Evolutionary conservation across 495 filamentous ascomycete genomes (phyloP).

Genomic region (Penicillium pulvis): DNA sequence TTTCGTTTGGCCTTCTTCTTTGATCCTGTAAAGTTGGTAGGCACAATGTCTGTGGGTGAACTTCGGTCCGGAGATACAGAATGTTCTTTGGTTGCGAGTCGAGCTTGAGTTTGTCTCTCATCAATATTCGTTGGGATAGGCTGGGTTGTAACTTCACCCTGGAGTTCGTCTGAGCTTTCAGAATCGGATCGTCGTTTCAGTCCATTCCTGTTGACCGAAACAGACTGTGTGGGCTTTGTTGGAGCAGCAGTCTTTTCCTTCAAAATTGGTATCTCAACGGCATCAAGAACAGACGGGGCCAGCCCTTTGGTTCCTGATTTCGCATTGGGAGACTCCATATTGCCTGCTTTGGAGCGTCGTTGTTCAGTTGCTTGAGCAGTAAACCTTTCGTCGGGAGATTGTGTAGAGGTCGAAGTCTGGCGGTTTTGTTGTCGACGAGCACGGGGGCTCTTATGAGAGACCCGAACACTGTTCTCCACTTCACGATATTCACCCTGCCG

Average conservation of each 20-base stretch:
- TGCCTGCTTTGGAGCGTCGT: constrained; percentile 24
- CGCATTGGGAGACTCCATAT: background rate
- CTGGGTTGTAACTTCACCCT: constrained; percentile 39
- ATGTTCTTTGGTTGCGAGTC: background rate
- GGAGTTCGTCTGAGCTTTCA: constrained; percentile 50
- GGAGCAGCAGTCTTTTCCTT: background rate
- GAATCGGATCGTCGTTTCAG: constrained; percentile 13
- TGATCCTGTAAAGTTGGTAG: constrained; percentile 29
- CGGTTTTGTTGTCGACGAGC: constrained; percentile 3
- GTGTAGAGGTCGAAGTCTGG: background rate
- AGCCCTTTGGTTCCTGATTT: background rate
- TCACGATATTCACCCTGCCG: constrained; percentile 24
- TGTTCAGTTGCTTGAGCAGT: constrained; percentile 30
- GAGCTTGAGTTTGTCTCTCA: constrained; percentile 7
- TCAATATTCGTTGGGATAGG: constrained; percentile 20
- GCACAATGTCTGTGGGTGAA: constrained; percentile 38
- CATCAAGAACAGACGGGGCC: constrained; percentile 7
- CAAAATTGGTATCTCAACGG: constrained; percentile 20
- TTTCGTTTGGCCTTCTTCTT: constrained; percentile 18
- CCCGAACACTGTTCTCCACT: constrained; percentile 21
- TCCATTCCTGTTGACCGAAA: constrained; percentile 6
- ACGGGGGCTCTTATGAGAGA: constrained; percentile 1
- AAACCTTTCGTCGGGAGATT: constrained; percentile 26
- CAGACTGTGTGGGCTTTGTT: background rate
- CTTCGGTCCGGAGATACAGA: constrained; percentile 9